Percentiles rank a stretch among this genome's conserved stretches.
Evolutionary conservation across 768 basidiomycete genomes (phyloP).

Genomic region (Mycena galericulata): DNA sequence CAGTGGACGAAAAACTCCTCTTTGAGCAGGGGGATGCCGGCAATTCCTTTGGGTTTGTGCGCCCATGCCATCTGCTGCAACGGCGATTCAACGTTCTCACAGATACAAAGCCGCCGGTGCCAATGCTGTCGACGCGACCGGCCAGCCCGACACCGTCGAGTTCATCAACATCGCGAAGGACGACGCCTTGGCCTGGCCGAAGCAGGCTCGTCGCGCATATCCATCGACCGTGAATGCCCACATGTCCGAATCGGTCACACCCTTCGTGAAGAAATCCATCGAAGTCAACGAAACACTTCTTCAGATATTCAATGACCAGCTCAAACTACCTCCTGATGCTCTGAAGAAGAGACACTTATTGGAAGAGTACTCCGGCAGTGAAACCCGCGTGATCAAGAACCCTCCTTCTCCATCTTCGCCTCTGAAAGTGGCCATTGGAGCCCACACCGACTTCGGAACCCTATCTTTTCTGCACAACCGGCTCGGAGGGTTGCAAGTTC

Average conservation of each 20-base stretch:
- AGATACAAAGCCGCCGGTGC: conserved; percentile 75
- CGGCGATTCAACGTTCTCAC: conserved; percentile 32
- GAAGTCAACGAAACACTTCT: conserved; percentile 66
- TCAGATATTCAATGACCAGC: conserved; percentile 65
- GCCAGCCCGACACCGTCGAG: conserved; percentile 67
- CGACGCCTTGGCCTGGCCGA: conserved; percentile 72
- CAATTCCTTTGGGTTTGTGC: conserved; percentile 51
- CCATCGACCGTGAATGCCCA: conserved; percentile 62
- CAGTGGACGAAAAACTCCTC: conserved; percentile 67
- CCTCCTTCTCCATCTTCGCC: conserved; percentile 57
- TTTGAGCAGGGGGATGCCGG: conserved; percentile 68
- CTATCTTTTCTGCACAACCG: conserved; percentile 79
- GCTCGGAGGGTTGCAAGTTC: conserved; percentile 77
- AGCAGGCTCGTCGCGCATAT: conserved; percentile 65
- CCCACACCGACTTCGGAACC: conserved; percentile 82
- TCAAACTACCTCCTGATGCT: conserved; percentile 64
- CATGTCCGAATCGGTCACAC: conserved; percentile 62
- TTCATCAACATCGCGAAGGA: conserved; percentile 79
- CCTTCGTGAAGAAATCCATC: conserved; percentile 70
- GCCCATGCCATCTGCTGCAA: too few species aligned
- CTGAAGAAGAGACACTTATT: conserved; percentile 56
- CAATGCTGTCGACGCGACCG: conserved; percentile 71
- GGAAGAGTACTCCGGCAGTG: conserved; percentile 66
- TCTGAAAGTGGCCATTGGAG: too few species aligned
- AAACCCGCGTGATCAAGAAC: conserved; percentile 66